Percentiles rank a stretch among this genome's conserved stretches.
phyloP scores from a whole-genome alignment of 345 rosid genomes.

The Heritiera fomes region DNA sequence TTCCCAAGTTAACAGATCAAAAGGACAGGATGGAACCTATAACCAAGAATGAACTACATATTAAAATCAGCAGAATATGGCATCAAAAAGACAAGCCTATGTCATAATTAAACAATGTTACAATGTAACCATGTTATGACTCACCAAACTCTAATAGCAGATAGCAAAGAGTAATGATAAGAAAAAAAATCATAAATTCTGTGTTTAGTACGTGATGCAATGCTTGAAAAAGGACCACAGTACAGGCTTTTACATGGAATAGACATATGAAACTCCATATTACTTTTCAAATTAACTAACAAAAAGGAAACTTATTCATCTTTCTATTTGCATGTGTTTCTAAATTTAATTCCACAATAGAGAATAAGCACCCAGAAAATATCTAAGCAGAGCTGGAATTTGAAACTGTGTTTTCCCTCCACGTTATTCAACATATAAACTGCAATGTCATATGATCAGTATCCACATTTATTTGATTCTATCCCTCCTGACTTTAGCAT shows the following conservation, averaged over 20 bases:
- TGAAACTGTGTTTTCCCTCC: neutral
- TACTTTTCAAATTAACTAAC: neutral
- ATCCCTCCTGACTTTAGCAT: neutral
- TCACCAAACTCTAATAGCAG: neutral
- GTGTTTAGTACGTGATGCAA: neutral
- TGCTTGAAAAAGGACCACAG: neutral
- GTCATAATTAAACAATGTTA: constrained; percentile 1
- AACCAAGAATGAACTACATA: neutral
- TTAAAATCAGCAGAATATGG: neutral
- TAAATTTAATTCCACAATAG: neutral
- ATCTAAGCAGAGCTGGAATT: neutral
- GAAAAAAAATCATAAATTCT: neutral
- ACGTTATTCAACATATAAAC: neutral
- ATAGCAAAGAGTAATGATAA: neutral
- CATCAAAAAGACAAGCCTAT: neutral
- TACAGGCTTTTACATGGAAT: neutral
- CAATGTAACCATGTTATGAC: neutral
- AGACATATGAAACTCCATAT: neutral
- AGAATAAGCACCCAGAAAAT: neutral
- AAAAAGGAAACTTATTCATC: neutral
- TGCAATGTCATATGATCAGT: neutral
- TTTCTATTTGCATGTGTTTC: neutral
- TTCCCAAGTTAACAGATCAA: neutral
- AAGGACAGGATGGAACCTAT: constrained; percentile 2
- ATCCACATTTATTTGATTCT: neutral